Base-by-base conservation (phyloP, 164 flowering plant genomes). In the Magnolia kwangsiensis region DNA sequence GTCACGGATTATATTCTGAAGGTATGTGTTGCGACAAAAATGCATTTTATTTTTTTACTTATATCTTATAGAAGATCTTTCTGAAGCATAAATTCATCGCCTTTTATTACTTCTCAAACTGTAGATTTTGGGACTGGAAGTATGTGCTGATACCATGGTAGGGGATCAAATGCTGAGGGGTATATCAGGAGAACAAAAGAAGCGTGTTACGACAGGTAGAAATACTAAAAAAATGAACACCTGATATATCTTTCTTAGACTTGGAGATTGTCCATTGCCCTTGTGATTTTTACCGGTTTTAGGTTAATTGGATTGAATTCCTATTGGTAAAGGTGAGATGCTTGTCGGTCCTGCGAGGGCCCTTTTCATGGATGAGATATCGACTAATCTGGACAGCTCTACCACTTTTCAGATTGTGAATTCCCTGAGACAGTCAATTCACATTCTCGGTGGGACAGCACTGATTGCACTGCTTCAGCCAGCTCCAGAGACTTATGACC, bases 361-460 rank as follows among this genome's bases (percentile, higher is more conserved):
- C 8, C 77, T 93, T 59, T 89, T 93, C 80, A 93, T 93, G 98
- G 98, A 93, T 70, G 96, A 91, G 82, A 93, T 93, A 80, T 93
- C 98, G 0, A 93, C 93, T 10, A 96, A 96, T 50, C 78, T 93
- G 69, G 96, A 93, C 80, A 93, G 91, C 76, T 93, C 96, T 1
- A 93, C 96, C 11, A 91, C 96, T 9, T 93, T 51, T 76, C 90
- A 88, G 72, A 89, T 93, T 69, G 90, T 91, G 78, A 90, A 90
- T 69, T 84, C 87, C 18, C 65, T 93, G 0, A 80, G 79, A 80
- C 90, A 93, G 69, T 66, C 75, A 3, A 80, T 88, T 58, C 96
- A 90, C 79, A 82, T 90, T 66, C 82, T 90, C 19, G 74, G 86
- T 21, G 90, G 87, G 68, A 91, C 94, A 4, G 89, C 90, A 5